Percentiles rank a stretch among this genome's conserved stretches.
phyloP scores from a whole-genome alignment of 495 filamentous ascomycete genomes.

The Neurospora sublineolata region DNA sequence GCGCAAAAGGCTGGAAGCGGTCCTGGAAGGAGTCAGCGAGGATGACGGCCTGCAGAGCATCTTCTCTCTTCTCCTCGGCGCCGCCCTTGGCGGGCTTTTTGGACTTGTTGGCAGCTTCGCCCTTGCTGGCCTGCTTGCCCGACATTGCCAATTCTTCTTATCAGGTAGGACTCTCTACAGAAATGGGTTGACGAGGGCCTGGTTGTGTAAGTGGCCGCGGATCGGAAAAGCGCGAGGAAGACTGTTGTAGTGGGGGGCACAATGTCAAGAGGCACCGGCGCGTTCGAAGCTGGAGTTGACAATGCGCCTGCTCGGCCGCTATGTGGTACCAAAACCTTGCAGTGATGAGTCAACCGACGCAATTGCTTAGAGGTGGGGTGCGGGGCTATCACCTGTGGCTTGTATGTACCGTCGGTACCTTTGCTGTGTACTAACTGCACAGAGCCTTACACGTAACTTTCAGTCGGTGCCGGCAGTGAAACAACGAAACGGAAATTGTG shows the following conservation, averaged over 20 bases:
- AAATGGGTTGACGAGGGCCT: background rate
- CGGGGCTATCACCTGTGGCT: background rate
- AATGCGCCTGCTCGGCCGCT: background rate
- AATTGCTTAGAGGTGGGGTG: background rate
- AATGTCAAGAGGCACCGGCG: background rate
- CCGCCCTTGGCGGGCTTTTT: constrained; percentile 44
- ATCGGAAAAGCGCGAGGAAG: background rate
- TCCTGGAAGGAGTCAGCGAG: constrained; percentile 92
- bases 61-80: constrained; percentile 61
- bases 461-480: background rate
- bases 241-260: background rate
- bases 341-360: background rate
- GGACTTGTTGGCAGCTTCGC: constrained; percentile 30
- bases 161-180: background rate
- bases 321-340: background rate
- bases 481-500: background rate
- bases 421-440: background rate
- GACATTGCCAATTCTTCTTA: constrained; percentile 25
- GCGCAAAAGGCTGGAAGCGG: constrained; percentile 76
- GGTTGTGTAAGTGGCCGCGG: background rate
- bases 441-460: background rate
- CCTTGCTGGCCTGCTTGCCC: constrained; percentile 33
- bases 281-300: background rate
- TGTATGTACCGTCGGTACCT: background rate
- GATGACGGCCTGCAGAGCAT: constrained; percentile 81